These are phyloP conservation scores for Saccharum officinarum DNA, from an alignment of 176 grass and related monocot species.

Conservation along the genomic window DNA sequence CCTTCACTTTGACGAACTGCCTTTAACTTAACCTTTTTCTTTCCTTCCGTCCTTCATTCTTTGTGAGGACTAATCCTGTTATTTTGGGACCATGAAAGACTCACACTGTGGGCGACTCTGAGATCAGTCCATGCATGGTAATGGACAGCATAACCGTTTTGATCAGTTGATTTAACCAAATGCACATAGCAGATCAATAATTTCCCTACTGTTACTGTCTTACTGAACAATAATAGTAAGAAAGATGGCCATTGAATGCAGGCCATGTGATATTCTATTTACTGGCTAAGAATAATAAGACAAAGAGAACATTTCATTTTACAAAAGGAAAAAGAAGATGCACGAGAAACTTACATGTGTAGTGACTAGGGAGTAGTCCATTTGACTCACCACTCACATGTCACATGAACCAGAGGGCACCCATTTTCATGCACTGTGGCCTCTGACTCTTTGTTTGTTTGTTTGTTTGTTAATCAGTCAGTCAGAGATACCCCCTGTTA, in stretches of 20 bases:
- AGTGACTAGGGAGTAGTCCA: not conserved
- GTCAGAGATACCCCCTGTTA: not conserved
- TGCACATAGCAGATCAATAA: not conserved
- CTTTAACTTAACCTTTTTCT: not conserved
- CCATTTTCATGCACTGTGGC: slow-evolving; percentile 11
- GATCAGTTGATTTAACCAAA: not conserved
- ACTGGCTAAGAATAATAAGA: not conserved
- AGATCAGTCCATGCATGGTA: not conserved
- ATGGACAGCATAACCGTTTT: not conserved
- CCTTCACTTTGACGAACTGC: not conserved
- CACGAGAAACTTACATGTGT: not conserved
- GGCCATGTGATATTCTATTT: not conserved
- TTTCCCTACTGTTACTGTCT: not conserved
- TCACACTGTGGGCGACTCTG: not conserved
- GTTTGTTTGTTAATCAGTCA: not conserved
- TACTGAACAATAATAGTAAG: not conserved
- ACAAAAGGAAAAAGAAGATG: not conserved
- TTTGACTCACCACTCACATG: not conserved
- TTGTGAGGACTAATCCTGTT: not conserved
- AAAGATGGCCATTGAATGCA: not conserved
- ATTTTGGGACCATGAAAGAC: not conserved
- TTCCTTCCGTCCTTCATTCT: not conserved
- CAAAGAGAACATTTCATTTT: not conserved
- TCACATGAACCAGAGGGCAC: slow-evolving; percentile 8
- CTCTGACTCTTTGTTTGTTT: slow-evolving; percentile 12